Base-by-base conservation (phyloP, 2,329 filamentous ascomycete species). In the Colletotrichum eleusines region DNA sequence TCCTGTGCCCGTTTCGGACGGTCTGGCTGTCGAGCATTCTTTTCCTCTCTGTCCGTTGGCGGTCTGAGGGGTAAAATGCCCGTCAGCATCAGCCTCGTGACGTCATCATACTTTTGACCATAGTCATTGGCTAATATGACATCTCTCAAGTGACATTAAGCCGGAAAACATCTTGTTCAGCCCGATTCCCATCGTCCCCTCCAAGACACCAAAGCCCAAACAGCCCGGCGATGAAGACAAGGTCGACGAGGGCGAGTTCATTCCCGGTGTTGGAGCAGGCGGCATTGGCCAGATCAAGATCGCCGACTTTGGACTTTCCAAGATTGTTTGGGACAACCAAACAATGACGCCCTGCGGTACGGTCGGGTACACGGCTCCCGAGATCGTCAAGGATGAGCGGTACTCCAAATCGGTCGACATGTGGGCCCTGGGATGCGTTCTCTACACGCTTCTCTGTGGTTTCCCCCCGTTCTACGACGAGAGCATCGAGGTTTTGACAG, bases 341-440 rank as follows among this genome's bases (percentile, higher is more conserved):
- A 99, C 96, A 12, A 98, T 98, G 94, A 99, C 96, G 3, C 96
- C 96, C n/a, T 99, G 96, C 80, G 96, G 96, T 69, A 99, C 96
- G 0, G 96, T 98, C 68, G 96, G 96, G 53, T 99, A 99, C 83
- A 98, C 96, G 5, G 96, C 96, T 4, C 96, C 96, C 9, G 96
- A 99, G 79, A 99, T 99, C 73, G 96, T 99, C 80, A 98, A 98
- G 83, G 96, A 99, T 81, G 96, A 99, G 83, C 90, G 95, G 28
- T 99, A 99, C 81, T 98, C 95, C 46, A 99, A 98, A 86, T 97
- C 94, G 62, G 96, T 99, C 55, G 96, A 99, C 78, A 99, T 99
- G 96, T 99, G 96, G 96, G 96, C 96, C 4, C 83, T 99, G 40
- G 96, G 96, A 18, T 99, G 96, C 79, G 96, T 99, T 14, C 86